A percentile compares a stretch with the other conserved stretches of the same genome.
Evolutionary conservation across 805 yeast genomes (phyloP).

Genomic region (Saccharomycopsis sp.): DNA sequence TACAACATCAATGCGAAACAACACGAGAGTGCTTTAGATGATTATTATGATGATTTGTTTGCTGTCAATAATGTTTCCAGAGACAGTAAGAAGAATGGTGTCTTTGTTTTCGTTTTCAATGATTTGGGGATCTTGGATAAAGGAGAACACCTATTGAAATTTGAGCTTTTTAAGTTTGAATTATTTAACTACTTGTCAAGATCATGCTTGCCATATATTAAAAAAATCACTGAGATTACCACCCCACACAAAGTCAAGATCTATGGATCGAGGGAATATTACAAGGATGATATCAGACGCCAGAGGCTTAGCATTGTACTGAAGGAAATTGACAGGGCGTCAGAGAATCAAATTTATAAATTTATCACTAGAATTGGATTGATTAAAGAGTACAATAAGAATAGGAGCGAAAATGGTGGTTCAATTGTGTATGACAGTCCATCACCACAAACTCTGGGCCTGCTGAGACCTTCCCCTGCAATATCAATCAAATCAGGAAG

Average conservation of each 20-base stretch:
- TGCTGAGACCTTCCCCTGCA: too few species aligned
- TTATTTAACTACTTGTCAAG: slow-evolving; percentile 6
- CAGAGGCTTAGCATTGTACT: background rate
- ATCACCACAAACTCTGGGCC: background rate
- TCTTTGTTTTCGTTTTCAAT: slow-evolving; percentile 14
- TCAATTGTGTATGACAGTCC: background rate
- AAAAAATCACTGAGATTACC: background rate
- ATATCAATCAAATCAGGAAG: too few species aligned
- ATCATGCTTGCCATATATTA: slow-evolving; percentile 2
- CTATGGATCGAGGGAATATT: slow-evolving; percentile 8
- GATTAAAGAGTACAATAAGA: background rate
- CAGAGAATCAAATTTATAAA: background rate
- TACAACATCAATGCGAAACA: background rate
- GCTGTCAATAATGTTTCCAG: background rate
- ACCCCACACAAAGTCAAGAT: background rate
- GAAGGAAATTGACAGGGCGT: background rate
- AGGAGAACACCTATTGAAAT: slow-evolving; percentile 14
- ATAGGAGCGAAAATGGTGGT: background rate
- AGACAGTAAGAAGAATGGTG: background rate
- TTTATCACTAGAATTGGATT: background rate
- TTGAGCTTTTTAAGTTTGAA: slow-evolving; percentile 19
- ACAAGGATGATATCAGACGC: background rate
- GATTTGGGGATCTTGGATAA: slow-evolving; percentile 18
- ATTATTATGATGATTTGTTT: slow-evolving; percentile 1
- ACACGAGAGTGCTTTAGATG: background rate